These are phyloP conservation scores for Neophaeococcomyces mojaviensis DNA, from an alignment of 2,329 filamentous ascomycete genomes.

Conservation along the genomic window DNA sequence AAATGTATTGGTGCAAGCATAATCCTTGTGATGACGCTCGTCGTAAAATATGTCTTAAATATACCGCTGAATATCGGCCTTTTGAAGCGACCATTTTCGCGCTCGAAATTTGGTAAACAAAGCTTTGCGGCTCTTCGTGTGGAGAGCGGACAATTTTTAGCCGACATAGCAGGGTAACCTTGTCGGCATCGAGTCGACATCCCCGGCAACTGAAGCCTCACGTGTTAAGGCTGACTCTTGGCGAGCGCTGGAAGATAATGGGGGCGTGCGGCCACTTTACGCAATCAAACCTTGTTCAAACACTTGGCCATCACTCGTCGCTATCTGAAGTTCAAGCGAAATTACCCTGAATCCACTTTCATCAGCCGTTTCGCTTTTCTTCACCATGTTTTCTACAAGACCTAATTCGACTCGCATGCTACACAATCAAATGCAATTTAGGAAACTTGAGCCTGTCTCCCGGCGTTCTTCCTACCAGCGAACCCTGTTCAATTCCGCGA, in stretches of 20 bases:
- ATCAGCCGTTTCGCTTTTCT: neutral
- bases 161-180: neutral
- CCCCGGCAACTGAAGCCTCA: neutral
- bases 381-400: neutral
- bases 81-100: too few relatives aligned
- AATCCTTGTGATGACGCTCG: too few relatives aligned
- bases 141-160: too few relatives aligned
- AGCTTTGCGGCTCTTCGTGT: too few relatives aligned
- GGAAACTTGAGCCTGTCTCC: neutral
- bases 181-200: neutral
- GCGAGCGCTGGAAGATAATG: neutral
- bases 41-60: too few relatives aligned
- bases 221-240: conserved; percentile 3
- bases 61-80: neutral
- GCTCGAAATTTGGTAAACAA: too few relatives aligned
- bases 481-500: neutral
- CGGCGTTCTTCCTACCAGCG: neutral
- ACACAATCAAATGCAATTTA: neutral
- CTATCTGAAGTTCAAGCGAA: conserved; percentile 1
- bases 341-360: conserved; percentile 1
- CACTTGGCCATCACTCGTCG: too few relatives aligned
- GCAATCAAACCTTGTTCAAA: conserved; percentile 8
- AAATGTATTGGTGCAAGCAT: too few relatives aligned
- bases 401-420: conserved; percentile 2
- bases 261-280: neutral